Evolutionary conservation across 1,284 basidiomycete genomes (phyloP).

Genomic region (Marasmius tenuissimus): DNA sequence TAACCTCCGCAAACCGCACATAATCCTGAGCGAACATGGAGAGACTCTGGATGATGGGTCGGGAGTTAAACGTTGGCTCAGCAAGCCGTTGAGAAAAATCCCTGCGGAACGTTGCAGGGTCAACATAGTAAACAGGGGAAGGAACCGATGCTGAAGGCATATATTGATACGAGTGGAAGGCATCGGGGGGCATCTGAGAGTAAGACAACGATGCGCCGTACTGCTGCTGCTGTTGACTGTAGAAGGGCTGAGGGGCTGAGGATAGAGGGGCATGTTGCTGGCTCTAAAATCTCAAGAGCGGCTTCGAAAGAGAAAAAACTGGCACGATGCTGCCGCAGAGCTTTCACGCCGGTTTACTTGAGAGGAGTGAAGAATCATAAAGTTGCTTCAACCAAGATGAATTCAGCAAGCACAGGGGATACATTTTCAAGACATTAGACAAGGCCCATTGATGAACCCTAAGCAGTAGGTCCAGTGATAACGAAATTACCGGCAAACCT

Average conservation of each 20-base stretch:
- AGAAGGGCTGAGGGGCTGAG: constrained; percentile 38
- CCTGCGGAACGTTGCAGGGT: constrained; percentile 78
- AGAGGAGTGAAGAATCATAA: too few relatives aligned
- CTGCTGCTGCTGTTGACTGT: constrained; percentile 37
- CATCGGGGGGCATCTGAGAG: constrained; percentile 42
- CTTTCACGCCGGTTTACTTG: background rate
- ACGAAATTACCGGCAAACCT: too few relatives aligned
- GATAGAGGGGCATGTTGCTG: constrained; percentile 1
- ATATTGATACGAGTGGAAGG: constrained; percentile 43
- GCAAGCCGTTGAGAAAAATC: constrained; percentile 79
- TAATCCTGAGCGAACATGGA: constrained; percentile 93
- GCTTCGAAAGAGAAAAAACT: background rate
- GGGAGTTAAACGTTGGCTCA: constrained; percentile 92
- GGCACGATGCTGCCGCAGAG: background rate
- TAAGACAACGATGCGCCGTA: constrained; percentile 35
- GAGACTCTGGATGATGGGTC: constrained; percentile 93
- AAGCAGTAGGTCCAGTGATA: too few relatives aligned
- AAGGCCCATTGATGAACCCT: too few relatives aligned
- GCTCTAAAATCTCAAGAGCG: background rate
- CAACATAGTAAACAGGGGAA: constrained; percentile 53
- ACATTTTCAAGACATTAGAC: too few relatives aligned
- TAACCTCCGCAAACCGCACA: constrained; percentile 75
- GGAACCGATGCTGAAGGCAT: constrained; percentile 43
- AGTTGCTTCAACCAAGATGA: too few relatives aligned
- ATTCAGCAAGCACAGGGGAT: too few relatives aligned